A percentile compares a stretch with the other conserved stretches of the same genome.
Evolutionary conservation across 345 rosid genomes (phyloP).

Genomic region (Gossypium bickii): DNA sequence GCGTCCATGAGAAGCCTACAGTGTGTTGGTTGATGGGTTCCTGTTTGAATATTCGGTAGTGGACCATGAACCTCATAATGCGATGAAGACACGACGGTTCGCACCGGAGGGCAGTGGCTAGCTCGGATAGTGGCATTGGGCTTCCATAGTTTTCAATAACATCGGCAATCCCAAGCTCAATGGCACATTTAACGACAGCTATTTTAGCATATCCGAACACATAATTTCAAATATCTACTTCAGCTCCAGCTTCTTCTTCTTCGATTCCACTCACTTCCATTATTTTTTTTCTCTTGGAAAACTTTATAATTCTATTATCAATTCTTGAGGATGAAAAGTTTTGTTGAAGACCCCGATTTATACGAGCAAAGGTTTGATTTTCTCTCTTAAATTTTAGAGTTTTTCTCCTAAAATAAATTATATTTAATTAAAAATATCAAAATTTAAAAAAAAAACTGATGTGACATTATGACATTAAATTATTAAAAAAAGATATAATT

Average conservation of each 20-base stretch:
- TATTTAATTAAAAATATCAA: too few relatives aligned
- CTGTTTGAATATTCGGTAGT: conserved; percentile 42
- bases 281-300: too few relatives aligned
- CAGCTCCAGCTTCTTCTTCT: conserved; percentile 12
- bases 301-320: too few relatives aligned
- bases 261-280: too few relatives aligned
- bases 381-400: too few relatives aligned
- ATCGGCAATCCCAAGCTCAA: conserved; percentile 67
- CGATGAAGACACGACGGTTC: conserved; percentile 46
- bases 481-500: too few relatives aligned
- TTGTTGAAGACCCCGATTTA: too few relatives aligned
- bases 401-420: too few relatives aligned
- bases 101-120: conserved; percentile 48
- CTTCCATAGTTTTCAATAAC: conserved; percentile 41
- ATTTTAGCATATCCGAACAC: background rate
- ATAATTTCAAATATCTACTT: background rate
- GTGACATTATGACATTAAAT: too few relatives aligned
- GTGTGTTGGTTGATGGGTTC: conserved; percentile 20
- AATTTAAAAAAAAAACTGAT: too few relatives aligned
- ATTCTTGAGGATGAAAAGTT: too few relatives aligned
- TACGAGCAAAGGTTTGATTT: too few relatives aligned
- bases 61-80: conserved; percentile 60
- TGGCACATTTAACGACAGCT: conserved; percentile 68
- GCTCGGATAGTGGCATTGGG: conserved; percentile 45
- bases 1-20: conserved; percentile 39